Evolutionary conservation across 2,329 filamentous ascomycete genomes (phyloP).

Genomic region (Epichloe aotearoae): DNA sequence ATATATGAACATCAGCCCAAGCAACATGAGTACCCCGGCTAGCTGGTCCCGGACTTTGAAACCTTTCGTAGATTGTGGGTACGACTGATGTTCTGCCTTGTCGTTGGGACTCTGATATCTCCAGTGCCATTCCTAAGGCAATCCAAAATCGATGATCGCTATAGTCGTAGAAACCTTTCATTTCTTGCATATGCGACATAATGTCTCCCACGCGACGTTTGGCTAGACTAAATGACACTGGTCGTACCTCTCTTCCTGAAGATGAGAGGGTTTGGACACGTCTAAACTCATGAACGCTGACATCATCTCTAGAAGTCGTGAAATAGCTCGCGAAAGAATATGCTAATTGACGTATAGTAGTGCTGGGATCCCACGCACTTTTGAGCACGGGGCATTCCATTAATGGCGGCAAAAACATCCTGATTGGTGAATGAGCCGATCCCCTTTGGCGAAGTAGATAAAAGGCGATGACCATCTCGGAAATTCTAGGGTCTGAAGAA

Average conservation of each 20-base stretch:
- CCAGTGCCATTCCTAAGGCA: slow-evolving; percentile 12
- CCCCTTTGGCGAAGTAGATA: background rate
- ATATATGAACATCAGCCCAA: slow-evolving; percentile 49
- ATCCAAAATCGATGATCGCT: slow-evolving; percentile 9
- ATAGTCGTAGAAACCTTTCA: slow-evolving; percentile 7
- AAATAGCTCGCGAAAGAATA: slow-evolving; percentile 30
- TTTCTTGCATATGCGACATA: background rate
- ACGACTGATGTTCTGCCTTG: slow-evolving; percentile 8
- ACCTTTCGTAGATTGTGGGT: background rate
- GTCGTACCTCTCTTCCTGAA: slow-evolving; percentile 14
- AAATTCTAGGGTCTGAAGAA: slow-evolving; percentile 24
- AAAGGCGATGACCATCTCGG: slow-evolving; percentile 24
- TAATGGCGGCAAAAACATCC: slow-evolving; percentile 53
- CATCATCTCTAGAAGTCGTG: background rate
- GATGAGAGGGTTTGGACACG: slow-evolving; percentile 19
- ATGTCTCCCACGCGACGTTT: slow-evolving; percentile 10
- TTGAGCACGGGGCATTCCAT: slow-evolving; percentile 42
- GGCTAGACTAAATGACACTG: slow-evolving; percentile 6
- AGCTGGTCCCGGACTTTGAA: background rate
- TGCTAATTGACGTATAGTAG: slow-evolving; percentile 34
- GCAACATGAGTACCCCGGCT: slow-evolving; percentile 7
- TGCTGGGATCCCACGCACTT: slow-evolving; percentile 44
- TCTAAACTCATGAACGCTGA: slow-evolving; percentile 22
- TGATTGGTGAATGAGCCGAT: slow-evolving; percentile 8
- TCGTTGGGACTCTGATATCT: slow-evolving; percentile 17